Evolutionary conservation across 768 basidiomycete genomes (phyloP).

Genomic region (Mycena alexandri): DNA sequence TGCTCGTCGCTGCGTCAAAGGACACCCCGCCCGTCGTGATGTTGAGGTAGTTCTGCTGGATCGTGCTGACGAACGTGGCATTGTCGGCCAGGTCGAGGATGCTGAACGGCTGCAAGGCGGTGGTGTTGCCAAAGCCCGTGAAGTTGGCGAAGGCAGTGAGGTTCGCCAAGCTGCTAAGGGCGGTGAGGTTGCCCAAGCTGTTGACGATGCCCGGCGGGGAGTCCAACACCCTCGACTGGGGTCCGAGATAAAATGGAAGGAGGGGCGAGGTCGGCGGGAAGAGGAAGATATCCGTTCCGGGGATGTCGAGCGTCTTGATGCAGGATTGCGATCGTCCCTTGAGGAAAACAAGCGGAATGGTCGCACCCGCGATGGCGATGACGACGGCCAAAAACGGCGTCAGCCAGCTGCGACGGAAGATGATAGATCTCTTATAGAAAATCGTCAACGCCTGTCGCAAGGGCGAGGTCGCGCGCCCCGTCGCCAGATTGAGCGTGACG

Average conservation of each 20-base stretch:
- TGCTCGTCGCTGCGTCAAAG: constrained; percentile 61
- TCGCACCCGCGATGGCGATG: constrained; percentile 71
- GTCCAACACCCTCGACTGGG: constrained; percentile 55
- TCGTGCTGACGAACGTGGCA: constrained; percentile 66
- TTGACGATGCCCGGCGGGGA: constrained; percentile 68
- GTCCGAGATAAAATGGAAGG: constrained; percentile 45
- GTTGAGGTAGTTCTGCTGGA: constrained; percentile 65
- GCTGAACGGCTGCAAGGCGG: constrained; percentile 44
- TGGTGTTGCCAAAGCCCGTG: constrained; percentile 56
- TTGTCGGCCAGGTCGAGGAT: constrained; percentile 65
- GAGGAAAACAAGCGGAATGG: constrained; percentile 78
- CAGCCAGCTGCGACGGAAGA: constrained; percentile 78
- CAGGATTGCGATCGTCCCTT: constrained; percentile 65
- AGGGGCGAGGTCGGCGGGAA: constrained; percentile 67
- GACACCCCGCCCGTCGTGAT: constrained; percentile 80
- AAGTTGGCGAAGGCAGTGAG: constrained; percentile 22
- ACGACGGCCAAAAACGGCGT: constrained; percentile 66
- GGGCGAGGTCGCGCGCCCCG: constrained; percentile 67
- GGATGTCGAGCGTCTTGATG: constrained; percentile 49
- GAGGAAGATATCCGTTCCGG: constrained; percentile 57
- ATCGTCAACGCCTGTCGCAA: constrained; percentile 78
- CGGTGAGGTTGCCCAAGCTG: constrained; percentile 58
- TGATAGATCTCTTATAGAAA: constrained; percentile 76
- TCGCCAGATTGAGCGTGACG: constrained; percentile 56
- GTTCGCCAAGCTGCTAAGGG: constrained; percentile 46